phyloP scores from a whole-genome alignment of 192 early-diverging fungal genomes.

The Pilobolus umbonatus region DNA sequence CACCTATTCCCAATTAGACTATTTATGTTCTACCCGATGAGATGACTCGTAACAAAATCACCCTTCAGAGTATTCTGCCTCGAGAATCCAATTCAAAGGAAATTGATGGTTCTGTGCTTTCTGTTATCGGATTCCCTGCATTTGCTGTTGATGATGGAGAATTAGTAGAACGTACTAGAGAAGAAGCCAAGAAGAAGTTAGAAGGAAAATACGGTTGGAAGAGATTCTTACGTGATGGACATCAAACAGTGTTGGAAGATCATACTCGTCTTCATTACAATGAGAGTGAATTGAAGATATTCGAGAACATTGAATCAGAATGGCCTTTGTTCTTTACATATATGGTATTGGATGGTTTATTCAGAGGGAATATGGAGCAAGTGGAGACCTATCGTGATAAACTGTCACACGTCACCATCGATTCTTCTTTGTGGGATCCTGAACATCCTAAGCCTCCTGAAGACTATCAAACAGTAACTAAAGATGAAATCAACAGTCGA shows the following conservation, averaged over 20 bases:
- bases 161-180: slow-evolving; percentile 58
- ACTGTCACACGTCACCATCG: slow-evolving; percentile 65
- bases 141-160: slow-evolving; percentile 73
- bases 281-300: slow-evolving; percentile 73
- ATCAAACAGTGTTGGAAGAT: slow-evolving; percentile 80
- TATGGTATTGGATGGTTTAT: slow-evolving; percentile 76
- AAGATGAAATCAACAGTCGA: neutral
- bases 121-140: slow-evolving; percentile 85
- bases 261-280: slow-evolving; percentile 74
- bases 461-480: neutral
- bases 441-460: slow-evolving; percentile 7
- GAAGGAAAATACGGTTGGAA: slow-evolving; percentile 80
- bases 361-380: slow-evolving; percentile 58
- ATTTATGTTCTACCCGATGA: slow-evolving; percentile 86
- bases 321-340: slow-evolving; percentile 92
- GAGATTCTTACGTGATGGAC: slow-evolving; percentile 82
- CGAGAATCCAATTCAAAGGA: slow-evolving; percentile 85
- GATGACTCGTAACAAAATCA: slow-evolving; percentile 75
- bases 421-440: slow-evolving; percentile 50
- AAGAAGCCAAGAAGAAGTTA: slow-evolving; percentile 77
- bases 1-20: slow-evolving; percentile 37
- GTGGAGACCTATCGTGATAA: slow-evolving; percentile 66
- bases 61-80: slow-evolving; percentile 70
- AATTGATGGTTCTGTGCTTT: slow-evolving; percentile 76
- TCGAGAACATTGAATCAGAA: slow-evolving; percentile 83